phyloP scores from a whole-genome alignment of 768 basidiomycete genomes.

The Tephrocybe sp. region DNA sequence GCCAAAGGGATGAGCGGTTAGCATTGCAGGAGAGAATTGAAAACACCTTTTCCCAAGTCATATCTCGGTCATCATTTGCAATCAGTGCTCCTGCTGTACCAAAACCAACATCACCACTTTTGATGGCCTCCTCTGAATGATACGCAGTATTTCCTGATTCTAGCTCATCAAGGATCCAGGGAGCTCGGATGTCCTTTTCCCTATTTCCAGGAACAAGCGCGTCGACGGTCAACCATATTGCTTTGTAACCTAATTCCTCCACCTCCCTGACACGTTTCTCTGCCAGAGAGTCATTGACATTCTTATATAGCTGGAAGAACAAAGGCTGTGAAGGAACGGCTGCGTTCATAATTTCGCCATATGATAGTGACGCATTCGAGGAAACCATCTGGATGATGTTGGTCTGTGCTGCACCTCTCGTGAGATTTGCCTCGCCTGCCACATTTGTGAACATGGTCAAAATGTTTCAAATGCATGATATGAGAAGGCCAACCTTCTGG shows the following conservation, averaged over 20 bases:
- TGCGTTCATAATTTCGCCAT: constrained; percentile 56
- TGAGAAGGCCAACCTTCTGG: constrained; percentile 49
- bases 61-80: constrained; percentile 64
- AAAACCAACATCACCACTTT: constrained; percentile 36
- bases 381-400: constrained; percentile 87
- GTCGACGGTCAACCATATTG: constrained; percentile 91
- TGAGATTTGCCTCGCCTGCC: constrained; percentile 81
- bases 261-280: constrained; percentile 70
- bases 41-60: constrained; percentile 71
- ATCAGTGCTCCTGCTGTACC: constrained; percentile 71
- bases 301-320: constrained; percentile 88
- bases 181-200: constrained; percentile 67
- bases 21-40: neutral
- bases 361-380: constrained; percentile 70
- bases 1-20: neutral
- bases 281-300: constrained; percentile 62
- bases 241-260: constrained; percentile 74
- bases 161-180: constrained; percentile 55
- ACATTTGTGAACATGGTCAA: neutral
- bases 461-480: constrained; percentile 1
- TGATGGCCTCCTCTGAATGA: constrained; percentile 29
- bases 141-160: constrained; percentile 37
- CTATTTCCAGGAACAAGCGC: constrained; percentile 81
- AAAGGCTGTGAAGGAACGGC: constrained; percentile 55
- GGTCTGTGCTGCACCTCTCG: constrained; percentile 59